Percentiles rank a stretch among this genome's conserved stretches.
phyloP scores from a whole-genome alignment of 257 asterid genomes.

The Hygrophila difformis region DNA sequence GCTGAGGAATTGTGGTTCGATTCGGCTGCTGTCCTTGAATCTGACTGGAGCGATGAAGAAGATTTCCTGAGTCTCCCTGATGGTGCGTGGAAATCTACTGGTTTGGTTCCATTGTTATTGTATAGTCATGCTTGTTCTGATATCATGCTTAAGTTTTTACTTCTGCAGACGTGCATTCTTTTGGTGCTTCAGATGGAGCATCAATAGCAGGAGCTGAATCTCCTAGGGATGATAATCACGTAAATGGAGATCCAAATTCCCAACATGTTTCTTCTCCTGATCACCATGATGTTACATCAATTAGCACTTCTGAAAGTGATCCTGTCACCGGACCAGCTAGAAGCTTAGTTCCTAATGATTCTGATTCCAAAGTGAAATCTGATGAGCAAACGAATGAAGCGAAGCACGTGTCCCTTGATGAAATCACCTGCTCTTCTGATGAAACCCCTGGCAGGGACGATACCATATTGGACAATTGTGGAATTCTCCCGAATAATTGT shows the following conservation, averaged over 20 bases:
- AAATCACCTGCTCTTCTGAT: slow-evolving; percentile 35
- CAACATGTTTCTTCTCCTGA: slow-evolving; percentile 23
- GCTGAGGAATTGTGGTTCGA: slow-evolving; percentile 89
- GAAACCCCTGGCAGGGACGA: slow-evolving; percentile 44
- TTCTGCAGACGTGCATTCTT: slow-evolving; percentile 45
- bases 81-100: slow-evolving; percentile 33
- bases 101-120: not conserved
- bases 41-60: slow-evolving; percentile 90
- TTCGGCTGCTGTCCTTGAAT: slow-evolving; percentile 64
- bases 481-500: slow-evolving; percentile 66
- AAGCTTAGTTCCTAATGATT: slow-evolving; percentile 16
- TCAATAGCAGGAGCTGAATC: slow-evolving; percentile 6
- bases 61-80: slow-evolving; percentile 88
- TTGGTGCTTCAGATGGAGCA: slow-evolving; percentile 36
- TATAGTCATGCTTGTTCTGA: not conserved
- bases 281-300: slow-evolving; percentile 24
- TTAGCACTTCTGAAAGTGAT: slow-evolving; percentile 31
- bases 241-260: slow-evolving; percentile 24
- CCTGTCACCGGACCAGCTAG: slow-evolving; percentile 34
- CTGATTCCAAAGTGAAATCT: slow-evolving; percentile 27
- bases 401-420: slow-evolving; percentile 46
- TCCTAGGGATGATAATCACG: slow-evolving; percentile 16
- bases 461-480: slow-evolving; percentile 63
- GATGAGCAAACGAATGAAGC: slow-evolving; percentile 30
- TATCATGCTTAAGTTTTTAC: not conserved